These are phyloP conservation scores for Malus hybrid DNA, from an alignment of 331 rosid species.

Conservation along the genomic window DNA sequence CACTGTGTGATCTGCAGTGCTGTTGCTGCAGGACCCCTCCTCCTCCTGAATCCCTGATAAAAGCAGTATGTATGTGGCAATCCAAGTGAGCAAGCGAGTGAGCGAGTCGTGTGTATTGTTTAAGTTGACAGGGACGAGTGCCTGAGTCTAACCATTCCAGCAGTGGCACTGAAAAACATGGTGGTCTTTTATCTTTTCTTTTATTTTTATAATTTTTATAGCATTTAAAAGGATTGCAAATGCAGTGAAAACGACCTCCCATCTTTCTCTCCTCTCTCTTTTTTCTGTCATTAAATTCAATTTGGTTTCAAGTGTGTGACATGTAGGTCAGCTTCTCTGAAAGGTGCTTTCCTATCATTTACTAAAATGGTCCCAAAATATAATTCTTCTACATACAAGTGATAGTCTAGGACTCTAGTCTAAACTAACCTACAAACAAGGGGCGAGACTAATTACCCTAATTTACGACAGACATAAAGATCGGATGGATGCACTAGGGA, in stretches of 20 bases:
- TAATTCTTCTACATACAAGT: neutral
- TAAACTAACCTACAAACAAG: too few relatives aligned
- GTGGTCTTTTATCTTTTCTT: neutral
- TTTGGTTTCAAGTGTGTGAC: neutral
- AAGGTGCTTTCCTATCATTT: constrained; percentile 11
- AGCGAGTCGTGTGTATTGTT: constrained; percentile 25
- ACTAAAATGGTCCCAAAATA: constrained; percentile 14
- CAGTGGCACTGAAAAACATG: constrained; percentile 99
- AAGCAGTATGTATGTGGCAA: neutral
- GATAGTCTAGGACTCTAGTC: too few relatives aligned
- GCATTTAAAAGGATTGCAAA: constrained; percentile 42
- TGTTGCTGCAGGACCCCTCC: constrained; percentile 10
- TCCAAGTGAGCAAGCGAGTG: neutral
- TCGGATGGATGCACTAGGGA: too few relatives aligned
- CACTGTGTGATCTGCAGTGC: constrained; percentile 9
- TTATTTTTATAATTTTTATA: neutral
- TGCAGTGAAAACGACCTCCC: constrained; percentile 65
- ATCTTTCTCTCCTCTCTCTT: constrained; percentile 16
- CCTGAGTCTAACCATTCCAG: constrained; percentile 43
- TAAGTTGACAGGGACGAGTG: constrained; percentile 68
- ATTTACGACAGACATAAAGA: too few relatives aligned
- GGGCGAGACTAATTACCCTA: too few relatives aligned
- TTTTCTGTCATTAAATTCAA: constrained; percentile 21
- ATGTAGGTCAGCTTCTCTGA: constrained; percentile 6
- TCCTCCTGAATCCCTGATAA: neutral